phyloP scores from a whole-genome alignment of 805 yeast genomes.

The Candida anglica region DNA sequence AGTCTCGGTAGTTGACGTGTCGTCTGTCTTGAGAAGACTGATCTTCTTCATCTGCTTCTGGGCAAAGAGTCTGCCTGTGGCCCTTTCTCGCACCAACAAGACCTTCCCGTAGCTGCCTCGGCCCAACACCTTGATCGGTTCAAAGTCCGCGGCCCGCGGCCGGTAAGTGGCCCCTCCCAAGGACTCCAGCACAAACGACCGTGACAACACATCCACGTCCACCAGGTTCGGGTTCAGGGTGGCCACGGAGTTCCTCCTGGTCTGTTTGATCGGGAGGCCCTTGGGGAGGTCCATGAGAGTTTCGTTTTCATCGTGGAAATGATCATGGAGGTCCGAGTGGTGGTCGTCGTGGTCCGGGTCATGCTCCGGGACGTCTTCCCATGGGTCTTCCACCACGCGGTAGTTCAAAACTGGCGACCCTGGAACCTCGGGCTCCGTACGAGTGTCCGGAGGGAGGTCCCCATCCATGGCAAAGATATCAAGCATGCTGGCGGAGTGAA shows the following conservation, averaged over 20 bases:
- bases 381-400: slow-evolving; percentile 16
- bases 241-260: slow-evolving; percentile 16
- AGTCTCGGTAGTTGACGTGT: no score
- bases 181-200: slow-evolving; percentile 22
- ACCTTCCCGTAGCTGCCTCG: slow-evolving; percentile 44
- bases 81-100: slow-evolving; percentile 32
- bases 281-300: slow-evolving; percentile 14
- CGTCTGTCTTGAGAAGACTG: slow-evolving; percentile 25
- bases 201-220: slow-evolving; percentile 16
- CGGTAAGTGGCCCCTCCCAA: slow-evolving; percentile 16
- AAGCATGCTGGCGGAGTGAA: slow-evolving; percentile 29
- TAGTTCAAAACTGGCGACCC: slow-evolving; percentile 19
- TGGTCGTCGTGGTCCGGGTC: slow-evolving; percentile 7
- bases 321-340: slow-evolving; percentile 5
- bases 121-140: slow-evolving; percentile 41
- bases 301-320: slow-evolving; percentile 6
- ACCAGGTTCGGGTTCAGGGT: slow-evolving; percentile 33
- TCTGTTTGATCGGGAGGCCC: slow-evolving; percentile 13
- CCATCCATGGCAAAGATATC: slow-evolving; percentile 36
- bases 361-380: slow-evolving; percentile 6
- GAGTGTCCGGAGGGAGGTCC: slow-evolving; percentile 8
- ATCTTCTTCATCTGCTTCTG: slow-evolving; percentile 41
- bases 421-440: no score
- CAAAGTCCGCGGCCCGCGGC: slow-evolving; percentile 34
- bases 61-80: slow-evolving; percentile 38